Percentiles rank a stretch among this genome's conserved stretches.
Evolutionary conservation across 2,329 filamentous ascomycete species (phyloP).

Genomic region (Nothophaeocryptopus gaeumannii): DNA sequence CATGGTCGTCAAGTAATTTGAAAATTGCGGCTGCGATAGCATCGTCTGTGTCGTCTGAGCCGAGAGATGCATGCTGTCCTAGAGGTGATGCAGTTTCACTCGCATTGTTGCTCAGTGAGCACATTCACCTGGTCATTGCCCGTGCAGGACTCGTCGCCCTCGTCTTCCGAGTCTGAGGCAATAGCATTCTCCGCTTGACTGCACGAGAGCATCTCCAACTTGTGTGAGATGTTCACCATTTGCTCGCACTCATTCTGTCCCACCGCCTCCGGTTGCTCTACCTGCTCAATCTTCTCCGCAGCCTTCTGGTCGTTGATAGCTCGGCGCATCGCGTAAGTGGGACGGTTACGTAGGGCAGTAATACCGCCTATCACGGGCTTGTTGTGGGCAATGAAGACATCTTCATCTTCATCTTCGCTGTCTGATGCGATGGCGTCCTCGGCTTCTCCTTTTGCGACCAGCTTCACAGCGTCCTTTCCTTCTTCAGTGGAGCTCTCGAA

Average conservation of each 20-base stretch:
- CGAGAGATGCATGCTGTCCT: too few species aligned
- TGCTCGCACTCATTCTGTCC: not conserved
- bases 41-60: too few species aligned
- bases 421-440: constrained; percentile 22
- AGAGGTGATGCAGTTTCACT: too few species aligned
- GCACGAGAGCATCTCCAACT: not conserved
- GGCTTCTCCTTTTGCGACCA: constrained; percentile 5
- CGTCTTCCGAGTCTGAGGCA: constrained; percentile 7
- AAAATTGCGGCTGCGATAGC: too few species aligned
- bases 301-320: constrained; percentile 10
- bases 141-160: not conserved
- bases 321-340: constrained; percentile 17
- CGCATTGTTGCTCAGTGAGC: too few species aligned
- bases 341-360: constrained; percentile 6
- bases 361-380: not conserved
- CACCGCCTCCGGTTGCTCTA: not conserved
- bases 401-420: constrained; percentile 19
- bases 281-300: constrained; percentile 1
- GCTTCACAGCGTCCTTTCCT: not conserved
- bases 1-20: too few species aligned
- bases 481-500: not conserved
- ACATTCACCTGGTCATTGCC: too few species aligned
- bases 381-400: not conserved
- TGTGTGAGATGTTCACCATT: constrained; percentile 3
- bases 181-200: constrained; percentile 7